These are phyloP conservation scores for Erythrophleum ivorense DNA, from an alignment of 331 rosid genomes.

Conservation along the genomic window DNA sequence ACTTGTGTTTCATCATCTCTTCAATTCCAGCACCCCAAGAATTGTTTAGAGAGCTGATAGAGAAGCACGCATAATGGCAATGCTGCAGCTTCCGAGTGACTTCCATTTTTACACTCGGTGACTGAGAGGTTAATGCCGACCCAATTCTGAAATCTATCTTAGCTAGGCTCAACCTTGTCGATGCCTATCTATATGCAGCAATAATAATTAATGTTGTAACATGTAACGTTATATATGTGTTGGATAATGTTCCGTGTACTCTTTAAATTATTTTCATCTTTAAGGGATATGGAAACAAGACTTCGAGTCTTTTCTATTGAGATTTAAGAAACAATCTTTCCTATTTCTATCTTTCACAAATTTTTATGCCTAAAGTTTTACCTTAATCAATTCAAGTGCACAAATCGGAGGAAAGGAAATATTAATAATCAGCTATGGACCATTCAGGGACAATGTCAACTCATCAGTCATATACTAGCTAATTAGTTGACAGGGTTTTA, in stretches of 20 bases:
- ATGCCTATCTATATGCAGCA: too few species aligned
- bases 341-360: background rate
- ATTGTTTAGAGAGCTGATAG: constrained; percentile 55
- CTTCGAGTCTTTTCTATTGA: too few species aligned
- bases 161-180: too few species aligned
- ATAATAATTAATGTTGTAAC: background rate
- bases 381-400: background rate
- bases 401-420: background rate
- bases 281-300: too few species aligned
- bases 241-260: background rate
- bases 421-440: too few species aligned
- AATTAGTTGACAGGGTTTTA: too few species aligned
- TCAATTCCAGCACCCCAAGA: constrained; percentile 56
- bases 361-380: too few species aligned
- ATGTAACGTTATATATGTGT: too few species aligned
- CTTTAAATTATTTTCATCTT: background rate
- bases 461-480: too few species aligned
- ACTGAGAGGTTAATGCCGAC: too few species aligned
- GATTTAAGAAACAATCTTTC: background rate
- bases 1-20: background rate
- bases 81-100: background rate
- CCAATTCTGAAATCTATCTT: too few species aligned
- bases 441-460: too few species aligned
- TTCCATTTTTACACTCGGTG: background rate
- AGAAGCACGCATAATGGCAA: constrained; percentile 45